Conservation (phyloP, 495 filamentous ascomycete genomes). For the Oleoguttula mirabilis region DNA sequence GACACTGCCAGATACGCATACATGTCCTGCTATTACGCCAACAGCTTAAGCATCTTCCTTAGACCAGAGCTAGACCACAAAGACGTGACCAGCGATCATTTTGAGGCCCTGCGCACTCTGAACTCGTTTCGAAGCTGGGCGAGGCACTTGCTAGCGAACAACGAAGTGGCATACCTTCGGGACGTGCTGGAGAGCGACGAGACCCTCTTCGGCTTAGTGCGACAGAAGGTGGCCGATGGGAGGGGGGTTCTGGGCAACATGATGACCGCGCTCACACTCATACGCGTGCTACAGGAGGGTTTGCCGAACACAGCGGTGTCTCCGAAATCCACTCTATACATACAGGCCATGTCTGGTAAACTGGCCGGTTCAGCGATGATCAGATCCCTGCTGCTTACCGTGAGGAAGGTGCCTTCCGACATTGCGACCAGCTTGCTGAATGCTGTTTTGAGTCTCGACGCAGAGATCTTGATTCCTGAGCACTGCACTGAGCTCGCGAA, state of each 20-base stretch:
- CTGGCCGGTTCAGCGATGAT: slow-evolving; percentile 39
- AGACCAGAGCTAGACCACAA: slow-evolving; percentile 22
- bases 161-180: slow-evolving; percentile 32
- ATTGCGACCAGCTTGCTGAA: slow-evolving; percentile 16
- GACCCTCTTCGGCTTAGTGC: slow-evolving; percentile 25
- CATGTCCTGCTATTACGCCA: slow-evolving; percentile 94
- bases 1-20: slow-evolving; percentile 69
- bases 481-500: slow-evolving; percentile 23
- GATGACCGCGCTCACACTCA: slow-evolving; percentile 35
- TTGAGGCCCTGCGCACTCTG: slow-evolving; percentile 64
- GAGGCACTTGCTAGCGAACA: slow-evolving; percentile 31
- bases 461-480: not conserved
- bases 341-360: slow-evolving; percentile 46
- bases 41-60: slow-evolving; percentile 63
- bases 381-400: slow-evolving; percentile 41
- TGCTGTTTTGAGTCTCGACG: not conserved
- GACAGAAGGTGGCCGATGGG: slow-evolving; percentile 26
- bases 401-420: slow-evolving; percentile 32
- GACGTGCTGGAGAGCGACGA: slow-evolving; percentile 43
- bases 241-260: slow-evolving; percentile 36
- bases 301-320: slow-evolving; percentile 32
- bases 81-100: slow-evolving; percentile 44
- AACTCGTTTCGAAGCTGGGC: slow-evolving; percentile 61
- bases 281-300: slow-evolving; percentile 35
- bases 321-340: slow-evolving; percentile 42